Evolutionary conservation across 2,329 filamentous ascomycete genomes (phyloP).

Genomic region (Didymella exigua): DNA sequence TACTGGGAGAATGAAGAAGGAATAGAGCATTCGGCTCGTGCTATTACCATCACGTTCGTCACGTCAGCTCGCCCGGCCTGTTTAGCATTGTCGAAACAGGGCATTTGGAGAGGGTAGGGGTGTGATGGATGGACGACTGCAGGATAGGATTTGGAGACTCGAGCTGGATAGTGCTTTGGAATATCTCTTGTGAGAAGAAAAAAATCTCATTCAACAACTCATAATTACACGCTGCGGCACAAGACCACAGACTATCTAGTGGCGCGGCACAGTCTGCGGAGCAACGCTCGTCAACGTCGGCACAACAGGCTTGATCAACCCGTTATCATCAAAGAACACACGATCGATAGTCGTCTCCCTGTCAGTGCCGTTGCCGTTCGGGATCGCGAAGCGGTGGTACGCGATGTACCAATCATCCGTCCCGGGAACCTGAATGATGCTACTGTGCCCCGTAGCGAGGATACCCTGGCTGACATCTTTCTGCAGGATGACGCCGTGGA

Average conservation of each 20-base stretch:
- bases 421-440: constrained; percentile 34
- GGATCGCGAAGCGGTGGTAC: constrained; percentile 37
- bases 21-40: too few species aligned
- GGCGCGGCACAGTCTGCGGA: neutral
- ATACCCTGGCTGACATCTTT: constrained; percentile 32
- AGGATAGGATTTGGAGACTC: too few species aligned
- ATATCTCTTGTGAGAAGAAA: too few species aligned
- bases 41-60: too few species aligned
- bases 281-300: constrained; percentile 33
- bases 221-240: neutral
- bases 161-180: too few species aligned
- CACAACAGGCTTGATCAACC: constrained; percentile 31
- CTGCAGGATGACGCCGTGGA: constrained; percentile 32
- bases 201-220: neutral
- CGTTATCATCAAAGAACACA: constrained; percentile 32
- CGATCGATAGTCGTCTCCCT: constrained; percentile 35
- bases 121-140: too few species aligned
- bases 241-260: neutral
- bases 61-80: too few species aligned
- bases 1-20: too few species aligned
- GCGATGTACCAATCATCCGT: constrained; percentile 41
- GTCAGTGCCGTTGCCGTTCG: constrained; percentile 29
- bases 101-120: too few species aligned
- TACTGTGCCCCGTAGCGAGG: constrained; percentile 33
- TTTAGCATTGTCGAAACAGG: too few species aligned